These are phyloP conservation scores for Blastocystis sp. DNA, from an alignment of 352 stramenopile species.

Conservation along the genomic window DNA sequence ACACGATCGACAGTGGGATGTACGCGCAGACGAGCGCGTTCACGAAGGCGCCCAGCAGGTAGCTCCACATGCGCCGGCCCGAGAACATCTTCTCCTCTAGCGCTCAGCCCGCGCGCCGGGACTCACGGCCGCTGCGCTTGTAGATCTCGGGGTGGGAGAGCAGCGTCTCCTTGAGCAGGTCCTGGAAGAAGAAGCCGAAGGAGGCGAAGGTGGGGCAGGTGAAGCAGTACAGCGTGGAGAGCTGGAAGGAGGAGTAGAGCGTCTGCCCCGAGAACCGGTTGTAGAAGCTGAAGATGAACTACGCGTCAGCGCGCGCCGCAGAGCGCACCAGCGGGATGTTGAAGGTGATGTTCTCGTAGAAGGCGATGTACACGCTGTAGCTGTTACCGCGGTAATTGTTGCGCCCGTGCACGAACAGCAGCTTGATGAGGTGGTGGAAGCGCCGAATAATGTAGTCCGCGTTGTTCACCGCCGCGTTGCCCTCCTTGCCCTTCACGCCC, in stretches of 20 bases:
- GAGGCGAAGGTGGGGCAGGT: constrained; percentile 56
- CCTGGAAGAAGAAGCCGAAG: constrained; percentile 66
- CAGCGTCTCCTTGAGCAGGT: constrained; percentile 51
- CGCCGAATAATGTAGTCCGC: constrained; percentile 96
- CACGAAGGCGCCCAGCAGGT: constrained; percentile 38
- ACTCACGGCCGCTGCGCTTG: constrained; percentile 25
- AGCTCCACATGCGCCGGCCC: constrained; percentile 34
- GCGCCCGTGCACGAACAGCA: constrained; percentile 81
- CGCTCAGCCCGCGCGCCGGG: neutral
- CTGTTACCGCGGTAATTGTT: constrained; percentile 95
- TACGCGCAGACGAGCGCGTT: constrained; percentile 48
- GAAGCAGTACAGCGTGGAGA: constrained; percentile 63
- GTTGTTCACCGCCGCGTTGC: constrained; percentile 94
- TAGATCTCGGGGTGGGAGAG: constrained; percentile 51
- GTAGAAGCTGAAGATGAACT: constrained; percentile 87
- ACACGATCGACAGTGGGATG: constrained; percentile 30
- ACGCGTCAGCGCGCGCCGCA: neutral
- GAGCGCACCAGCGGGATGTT: constrained; percentile 76
- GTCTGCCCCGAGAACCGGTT: constrained; percentile 84
- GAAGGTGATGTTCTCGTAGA: constrained; percentile 98
- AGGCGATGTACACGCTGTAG: constrained; percentile 91
- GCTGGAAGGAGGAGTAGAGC: constrained; percentile 67
- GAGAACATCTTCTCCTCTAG: constrained; percentile 64
- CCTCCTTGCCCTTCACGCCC: constrained; percentile 95
- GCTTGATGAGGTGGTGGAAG: constrained; percentile 77